These are phyloP conservation scores for Diddensiella santjacobensis DNA, from an alignment of 805 yeast species.

Conservation along the genomic window DNA sequence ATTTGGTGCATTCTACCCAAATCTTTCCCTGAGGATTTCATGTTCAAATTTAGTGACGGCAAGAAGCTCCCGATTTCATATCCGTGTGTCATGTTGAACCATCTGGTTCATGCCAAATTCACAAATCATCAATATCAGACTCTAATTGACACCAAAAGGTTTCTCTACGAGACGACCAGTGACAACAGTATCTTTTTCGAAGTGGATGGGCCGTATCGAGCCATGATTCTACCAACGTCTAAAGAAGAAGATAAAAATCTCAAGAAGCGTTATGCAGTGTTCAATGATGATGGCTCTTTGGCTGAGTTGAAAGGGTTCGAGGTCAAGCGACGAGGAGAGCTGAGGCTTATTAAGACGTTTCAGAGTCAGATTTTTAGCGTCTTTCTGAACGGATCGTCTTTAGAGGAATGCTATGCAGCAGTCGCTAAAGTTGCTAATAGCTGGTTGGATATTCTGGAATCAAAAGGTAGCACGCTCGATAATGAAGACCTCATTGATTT, in stretches of 20 bases:
- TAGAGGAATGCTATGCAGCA: conserved; percentile 77
- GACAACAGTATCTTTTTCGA: conserved; percentile 97
- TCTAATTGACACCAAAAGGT: conserved; percentile 61
- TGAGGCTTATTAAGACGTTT: conserved; percentile 87
- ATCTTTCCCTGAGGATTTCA: conserved; percentile 87
- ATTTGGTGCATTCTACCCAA: conserved; percentile 97
- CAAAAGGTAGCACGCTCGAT: conserved; percentile 80
- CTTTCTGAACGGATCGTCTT: conserved; percentile 77
- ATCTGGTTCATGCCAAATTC: conserved; percentile 82
- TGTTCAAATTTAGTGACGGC: conserved; percentile 69
- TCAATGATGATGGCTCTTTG: conserved; percentile 86
- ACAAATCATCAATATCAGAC: conserved; percentile 95
- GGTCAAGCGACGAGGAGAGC: conserved; percentile 92
- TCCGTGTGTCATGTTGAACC: conserved; percentile 95
- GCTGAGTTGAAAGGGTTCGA: conserved; percentile 98
- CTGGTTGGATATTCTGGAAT: conserved; percentile 91
- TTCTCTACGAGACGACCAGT: conserved; percentile 69
- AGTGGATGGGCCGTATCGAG: conserved; percentile 97
- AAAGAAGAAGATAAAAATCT: conserved; percentile 96
- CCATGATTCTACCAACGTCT: conserved; percentile 95
- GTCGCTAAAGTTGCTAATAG: conserved; percentile 92
- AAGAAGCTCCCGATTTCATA: conserved; percentile 74
- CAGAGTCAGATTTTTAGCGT: conserved; percentile 92
- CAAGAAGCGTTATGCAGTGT: conserved; percentile 95
- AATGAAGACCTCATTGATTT: conserved; percentile 92